Evolutionary conservation across 176 grass and related monocot genomes (phyloP).

Genomic region (Avena insularis): DNA sequence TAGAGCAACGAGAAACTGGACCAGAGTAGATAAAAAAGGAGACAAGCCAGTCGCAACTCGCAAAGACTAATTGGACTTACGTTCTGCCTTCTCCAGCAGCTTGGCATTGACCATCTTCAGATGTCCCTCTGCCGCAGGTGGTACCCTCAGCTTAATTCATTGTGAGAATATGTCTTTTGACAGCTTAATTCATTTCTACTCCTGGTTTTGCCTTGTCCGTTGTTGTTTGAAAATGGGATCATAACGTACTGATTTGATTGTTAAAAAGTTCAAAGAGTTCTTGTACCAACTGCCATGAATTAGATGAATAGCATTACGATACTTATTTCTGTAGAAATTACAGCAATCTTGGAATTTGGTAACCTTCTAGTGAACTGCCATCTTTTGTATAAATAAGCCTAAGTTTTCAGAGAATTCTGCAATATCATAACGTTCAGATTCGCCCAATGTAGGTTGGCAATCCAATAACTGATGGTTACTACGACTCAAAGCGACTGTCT

Average conservation of each 20-base stretch:
- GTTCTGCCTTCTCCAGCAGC: not conserved
- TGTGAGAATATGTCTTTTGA: conserved; percentile 53
- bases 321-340: too few species aligned
- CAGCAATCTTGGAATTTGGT: too few species aligned
- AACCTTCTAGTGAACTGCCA: too few species aligned
- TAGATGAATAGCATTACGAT: too few species aligned
- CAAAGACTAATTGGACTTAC: too few species aligned
- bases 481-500: conserved; percentile 69
- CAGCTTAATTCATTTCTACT: not conserved
- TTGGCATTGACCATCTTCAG: not conserved
- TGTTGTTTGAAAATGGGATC: conserved; percentile 9
- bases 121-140: not conserved
- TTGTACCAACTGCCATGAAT: not conserved
- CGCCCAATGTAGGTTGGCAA: conserved; percentile 73
- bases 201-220: conserved; percentile 14
- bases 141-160: conserved; percentile 47
- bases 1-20: too few species aligned
- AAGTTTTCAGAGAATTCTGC: not conserved
- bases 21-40: too few species aligned
- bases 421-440: conserved; percentile 32
- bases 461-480: conserved; percentile 80
- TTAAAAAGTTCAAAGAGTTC: not conserved
- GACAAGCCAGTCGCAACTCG: not conserved
- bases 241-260: not conserved
- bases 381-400: too few species aligned